Base-by-base conservation (phyloP, 2,329 filamentous ascomycete species). In the Onygenales sp. region DNA sequence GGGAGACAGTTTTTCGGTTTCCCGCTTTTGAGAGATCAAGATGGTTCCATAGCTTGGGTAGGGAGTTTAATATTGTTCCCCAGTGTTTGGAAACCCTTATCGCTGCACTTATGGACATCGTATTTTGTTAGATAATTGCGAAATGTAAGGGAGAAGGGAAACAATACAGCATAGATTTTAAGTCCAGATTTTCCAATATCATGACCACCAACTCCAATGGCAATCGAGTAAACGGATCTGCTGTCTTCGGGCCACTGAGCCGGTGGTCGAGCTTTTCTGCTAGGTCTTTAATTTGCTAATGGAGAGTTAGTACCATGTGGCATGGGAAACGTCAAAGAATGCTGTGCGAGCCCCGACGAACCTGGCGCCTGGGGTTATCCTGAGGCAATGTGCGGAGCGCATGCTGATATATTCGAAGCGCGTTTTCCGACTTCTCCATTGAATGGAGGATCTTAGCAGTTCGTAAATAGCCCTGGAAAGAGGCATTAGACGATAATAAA, bases 391-490 rank as follows among this genome's bases (percentile, higher is more conserved):
- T 73, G 56, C 76, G 78, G 57, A 84, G 66, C n/a, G 78, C 82
- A 61, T 80, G 77, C 31, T 75, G 71, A 64, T 83, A 84, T 27
- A 83, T 74, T 9, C 76, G 72, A 10, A 80, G 60, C 5, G 82
- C 82, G 27, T 73, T 74, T n/a, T 75, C 71, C 2, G 68, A 63
- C 60, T 78, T 81, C 9, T 72, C 70, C 66, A 77, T 74, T 54
- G 71, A 56, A 9, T 69, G 57, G 31, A 75, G 67, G 5, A 72
- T 63, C 53, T 75, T 76, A 2, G 74, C 79, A 31, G 77, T 77
- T 51, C 80, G 76, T 32, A 83, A 62, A 62, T 84, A 83, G 7
- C 80, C 81, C 63, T 74, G 46, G 0, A 14, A 32, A 0, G 2
- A 42, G 27, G 36, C 27, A 50, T 51, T 36, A 53, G 40, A 13